Evolutionary conservation across 202 grass and related monocot genomes (phyloP).

Genomic region (Zizania palustris): DNA sequence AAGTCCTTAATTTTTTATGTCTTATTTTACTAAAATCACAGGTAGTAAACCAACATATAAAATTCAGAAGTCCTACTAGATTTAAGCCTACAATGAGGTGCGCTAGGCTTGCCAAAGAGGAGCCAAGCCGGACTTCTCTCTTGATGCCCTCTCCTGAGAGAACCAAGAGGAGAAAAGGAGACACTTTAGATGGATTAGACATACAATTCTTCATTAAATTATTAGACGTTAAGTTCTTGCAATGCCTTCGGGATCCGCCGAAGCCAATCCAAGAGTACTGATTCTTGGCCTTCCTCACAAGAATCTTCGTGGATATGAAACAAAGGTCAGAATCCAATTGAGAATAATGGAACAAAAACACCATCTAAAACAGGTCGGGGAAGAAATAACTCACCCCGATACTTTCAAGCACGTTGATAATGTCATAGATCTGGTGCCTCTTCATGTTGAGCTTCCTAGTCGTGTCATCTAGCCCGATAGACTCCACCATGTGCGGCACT

Average conservation of each 20-base stretch:
- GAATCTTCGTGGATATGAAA: constrained; percentile 48
- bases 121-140: constrained; percentile 44
- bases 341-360: background rate
- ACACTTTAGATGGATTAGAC: background rate
- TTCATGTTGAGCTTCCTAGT: constrained; percentile 68
- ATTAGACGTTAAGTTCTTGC: constrained; percentile 39
- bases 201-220: constrained; percentile 2
- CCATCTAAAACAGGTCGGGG: background rate
- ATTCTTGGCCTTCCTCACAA: constrained; percentile 84
- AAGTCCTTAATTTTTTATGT: background rate
- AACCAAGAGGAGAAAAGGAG: constrained; percentile 1
- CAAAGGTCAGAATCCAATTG: background rate
- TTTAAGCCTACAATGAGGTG: constrained; percentile 46
- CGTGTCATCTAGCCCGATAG: constrained; percentile 74
- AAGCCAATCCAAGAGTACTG: constrained; percentile 88
- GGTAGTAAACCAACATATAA: too few relatives aligned
- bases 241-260: constrained; percentile 65
- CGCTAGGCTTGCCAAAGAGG: constrained; percentile 35
- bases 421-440: constrained; percentile 96
- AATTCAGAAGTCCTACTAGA: constrained; percentile 44
- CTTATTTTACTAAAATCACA: constrained; percentile 25
- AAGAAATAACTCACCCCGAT: constrained; percentile 65
- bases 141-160: constrained; percentile 58
- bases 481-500: constrained; percentile 37
- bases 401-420: constrained; percentile 95